phyloP scores from a whole-genome alignment of 768 basidiomycete species.

The Pisolithus microcarpus region DNA sequence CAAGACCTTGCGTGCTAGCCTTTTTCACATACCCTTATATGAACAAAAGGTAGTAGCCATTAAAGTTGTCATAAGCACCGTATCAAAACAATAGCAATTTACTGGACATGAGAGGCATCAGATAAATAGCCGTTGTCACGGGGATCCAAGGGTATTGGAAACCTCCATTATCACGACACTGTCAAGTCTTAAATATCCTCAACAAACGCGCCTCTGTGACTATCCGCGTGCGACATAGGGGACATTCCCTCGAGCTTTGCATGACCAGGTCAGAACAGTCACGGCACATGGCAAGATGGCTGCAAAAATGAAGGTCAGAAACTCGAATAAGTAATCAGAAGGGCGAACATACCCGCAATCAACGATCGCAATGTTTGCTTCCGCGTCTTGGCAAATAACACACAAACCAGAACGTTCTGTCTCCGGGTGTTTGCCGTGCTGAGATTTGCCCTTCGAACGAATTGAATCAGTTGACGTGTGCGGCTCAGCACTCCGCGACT shows the following conservation, averaged over 20 bases:
- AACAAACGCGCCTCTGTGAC: conserved; percentile 76
- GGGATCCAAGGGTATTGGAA: neutral
- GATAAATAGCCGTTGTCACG: neutral
- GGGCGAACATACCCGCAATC: conserved; percentile 75
- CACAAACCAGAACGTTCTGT: conserved; percentile 72
- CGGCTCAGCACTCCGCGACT: conserved; percentile 2
- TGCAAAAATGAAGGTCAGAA: conserved; percentile 20
- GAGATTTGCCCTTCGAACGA: conserved; percentile 32
- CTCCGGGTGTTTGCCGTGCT: conserved; percentile 12
- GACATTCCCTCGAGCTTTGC: conserved; percentile 78
- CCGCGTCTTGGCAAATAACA: conserved; percentile 90
- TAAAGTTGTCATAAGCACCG: no score
- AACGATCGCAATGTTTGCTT: conserved; percentile 87
- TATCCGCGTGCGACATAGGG: conserved; percentile 83
- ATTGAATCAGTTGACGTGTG: conserved; percentile 26
- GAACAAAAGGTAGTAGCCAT: no score
- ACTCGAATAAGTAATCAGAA: neutral
- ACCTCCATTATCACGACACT: no score
- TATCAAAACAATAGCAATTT: neutral
- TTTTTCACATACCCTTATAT: neutral
- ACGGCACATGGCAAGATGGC: conserved; percentile 78
- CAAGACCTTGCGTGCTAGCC: conserved; percentile 4
- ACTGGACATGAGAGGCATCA: neutral
- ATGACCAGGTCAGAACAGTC: conserved; percentile 74
- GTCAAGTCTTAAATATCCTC: conserved; percentile 58